phyloP scores from a whole-genome alignment of 441 rosid species.

The Pelargonium hybrid region DNA sequence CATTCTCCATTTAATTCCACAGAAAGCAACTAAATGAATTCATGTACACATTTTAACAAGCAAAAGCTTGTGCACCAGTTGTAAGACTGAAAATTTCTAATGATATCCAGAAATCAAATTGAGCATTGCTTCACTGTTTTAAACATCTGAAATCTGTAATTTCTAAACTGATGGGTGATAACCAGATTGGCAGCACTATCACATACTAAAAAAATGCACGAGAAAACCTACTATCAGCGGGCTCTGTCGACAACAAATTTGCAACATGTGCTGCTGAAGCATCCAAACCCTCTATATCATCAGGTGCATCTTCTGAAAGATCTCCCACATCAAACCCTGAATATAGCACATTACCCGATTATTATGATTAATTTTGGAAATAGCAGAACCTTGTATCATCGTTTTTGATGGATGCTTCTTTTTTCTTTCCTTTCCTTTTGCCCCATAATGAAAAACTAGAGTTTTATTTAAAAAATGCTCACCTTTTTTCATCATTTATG shows the following conservation, averaged over 20 bases:
- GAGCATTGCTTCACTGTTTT: neutral
- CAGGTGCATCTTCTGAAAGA: constrained; percentile 64
- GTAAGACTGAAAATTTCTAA: too few species aligned
- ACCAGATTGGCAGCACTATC: neutral
- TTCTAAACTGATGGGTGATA: neutral
- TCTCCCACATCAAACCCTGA: constrained; percentile 90
- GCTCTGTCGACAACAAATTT: constrained; percentile 74
- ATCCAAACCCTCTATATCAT: constrained; percentile 81
- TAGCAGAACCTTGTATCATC: constrained; percentile 11
- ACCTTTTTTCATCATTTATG: neutral
- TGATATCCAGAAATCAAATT: neutral
- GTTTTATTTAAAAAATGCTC: neutral
- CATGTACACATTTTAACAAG: too few species aligned
- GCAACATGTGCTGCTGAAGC: constrained; percentile 83
- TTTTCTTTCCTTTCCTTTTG: neutral
- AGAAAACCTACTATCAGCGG: constrained; percentile 52
- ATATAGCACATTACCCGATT: constrained; percentile 7
- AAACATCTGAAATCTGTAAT: neutral
- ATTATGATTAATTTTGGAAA: neutral
- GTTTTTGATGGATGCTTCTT: constrained; percentile 8
- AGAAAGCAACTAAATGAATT: too few species aligned
- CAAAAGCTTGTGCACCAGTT: too few species aligned
- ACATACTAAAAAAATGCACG: neutral
- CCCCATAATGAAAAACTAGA: constrained; percentile 10
- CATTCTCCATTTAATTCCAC: too few species aligned